phyloP scores from a whole-genome alignment of 208 protist species.

The Strigomonas culicis region DNA sequence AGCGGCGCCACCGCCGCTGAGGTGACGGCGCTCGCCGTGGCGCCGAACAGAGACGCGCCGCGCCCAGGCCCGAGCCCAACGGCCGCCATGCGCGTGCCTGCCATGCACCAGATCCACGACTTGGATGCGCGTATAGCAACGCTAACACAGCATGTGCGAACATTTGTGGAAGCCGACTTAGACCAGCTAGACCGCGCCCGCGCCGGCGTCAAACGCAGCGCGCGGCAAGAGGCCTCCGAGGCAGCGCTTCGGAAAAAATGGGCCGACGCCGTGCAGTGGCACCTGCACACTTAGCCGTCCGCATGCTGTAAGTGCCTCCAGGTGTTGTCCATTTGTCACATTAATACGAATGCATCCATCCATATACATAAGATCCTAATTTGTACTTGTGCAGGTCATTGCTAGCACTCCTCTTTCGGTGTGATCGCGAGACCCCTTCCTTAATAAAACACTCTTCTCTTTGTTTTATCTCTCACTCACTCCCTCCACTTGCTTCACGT shows the following conservation, averaged over 20 bases:
- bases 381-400: no score
- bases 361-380: no score
- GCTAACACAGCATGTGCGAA: neutral
- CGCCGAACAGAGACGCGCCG: neutral
- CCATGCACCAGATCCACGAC: neutral
- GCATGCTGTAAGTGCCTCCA: no score
- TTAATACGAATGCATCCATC: no score
- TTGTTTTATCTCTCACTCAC: no score
- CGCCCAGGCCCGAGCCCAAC: neutral
- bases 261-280: constrained; percentile 2
- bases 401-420: no score
- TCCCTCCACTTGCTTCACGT: neutral
- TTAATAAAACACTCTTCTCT: neutral
- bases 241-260: constrained; percentile 3
- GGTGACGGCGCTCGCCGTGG: neutral
- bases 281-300: neutral
- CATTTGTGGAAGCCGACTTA: neutral
- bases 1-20: neutral
- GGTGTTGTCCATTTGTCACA: neutral
- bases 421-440: neutral
- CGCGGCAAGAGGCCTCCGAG: neutral
- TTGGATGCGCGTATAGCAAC: neutral
- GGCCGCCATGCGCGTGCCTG: neutral
- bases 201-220: neutral
- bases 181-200: neutral